phyloP scores from a whole-genome alignment of 2,329 filamentous ascomycete species.

The Fusarium duplospermum region DNA sequence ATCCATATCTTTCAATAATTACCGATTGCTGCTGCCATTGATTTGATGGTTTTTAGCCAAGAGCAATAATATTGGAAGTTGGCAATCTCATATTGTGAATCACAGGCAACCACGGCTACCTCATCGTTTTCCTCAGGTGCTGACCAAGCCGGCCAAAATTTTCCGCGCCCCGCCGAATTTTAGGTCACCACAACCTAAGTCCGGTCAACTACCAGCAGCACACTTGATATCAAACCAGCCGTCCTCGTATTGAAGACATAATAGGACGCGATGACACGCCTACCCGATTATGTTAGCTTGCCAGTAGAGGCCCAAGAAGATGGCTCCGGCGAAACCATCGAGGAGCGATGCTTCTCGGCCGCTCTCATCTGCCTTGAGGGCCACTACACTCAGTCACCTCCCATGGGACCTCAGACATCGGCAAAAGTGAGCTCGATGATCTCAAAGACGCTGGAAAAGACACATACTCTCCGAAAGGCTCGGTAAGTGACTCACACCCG shows the following conservation, averaged over 20 bases:
- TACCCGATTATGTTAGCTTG: slow-evolving; percentile 40
- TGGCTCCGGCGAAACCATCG: slow-evolving; percentile 61
- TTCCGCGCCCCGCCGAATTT: slow-evolving; percentile 41
- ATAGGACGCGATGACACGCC: slow-evolving; percentile 41
- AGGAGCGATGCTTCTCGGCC: slow-evolving; percentile 71
- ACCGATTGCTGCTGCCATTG: background rate
- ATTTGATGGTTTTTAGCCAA: background rate
- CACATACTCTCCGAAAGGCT: slow-evolving; percentile 69
- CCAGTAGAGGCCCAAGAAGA: slow-evolving; percentile 30
- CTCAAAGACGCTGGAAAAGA: slow-evolving; percentile 71
- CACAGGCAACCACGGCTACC: background rate
- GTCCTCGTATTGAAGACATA: slow-evolving; percentile 24
- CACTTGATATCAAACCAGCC: slow-evolving; percentile 7
- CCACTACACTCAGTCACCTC: slow-evolving; percentile 67
- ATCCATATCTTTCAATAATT: background rate
- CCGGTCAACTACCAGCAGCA: slow-evolving; percentile 18
- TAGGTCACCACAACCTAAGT: slow-evolving; percentile 26
- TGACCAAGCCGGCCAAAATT: slow-evolving; percentile 46
- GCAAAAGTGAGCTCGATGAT: slow-evolving; percentile 68
- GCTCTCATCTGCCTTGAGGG: slow-evolving; percentile 72
- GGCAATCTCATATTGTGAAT: background rate
- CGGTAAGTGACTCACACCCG: slow-evolving; percentile 55
- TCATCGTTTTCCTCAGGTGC: slow-evolving; percentile 23
- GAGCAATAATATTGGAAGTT: background rate
- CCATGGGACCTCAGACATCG: slow-evolving; percentile 68